Conservation (phyloP, 176 grass and related monocot species). For the Oryza meridionalis region DNA sequence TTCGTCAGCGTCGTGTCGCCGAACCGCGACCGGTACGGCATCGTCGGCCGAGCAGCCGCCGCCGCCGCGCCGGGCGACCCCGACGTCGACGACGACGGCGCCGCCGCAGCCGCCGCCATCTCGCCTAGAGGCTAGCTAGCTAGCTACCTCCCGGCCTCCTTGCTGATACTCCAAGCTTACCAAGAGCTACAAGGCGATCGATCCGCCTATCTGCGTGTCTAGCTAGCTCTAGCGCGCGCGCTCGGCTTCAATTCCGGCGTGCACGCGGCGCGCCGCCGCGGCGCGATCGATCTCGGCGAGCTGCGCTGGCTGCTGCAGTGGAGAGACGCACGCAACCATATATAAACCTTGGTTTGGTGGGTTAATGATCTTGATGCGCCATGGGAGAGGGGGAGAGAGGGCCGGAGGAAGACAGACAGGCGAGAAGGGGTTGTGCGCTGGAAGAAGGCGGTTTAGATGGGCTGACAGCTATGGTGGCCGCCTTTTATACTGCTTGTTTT, state of each 20-base stretch:
- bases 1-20: slow-evolving; percentile 95
- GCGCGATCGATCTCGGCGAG: neutral
- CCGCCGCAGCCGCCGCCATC: slow-evolving; percentile 32
- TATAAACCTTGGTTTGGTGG: slow-evolving; percentile 36
- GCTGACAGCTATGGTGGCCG: slow-evolving; percentile 41
- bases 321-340: neutral
- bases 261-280: slow-evolving; percentile 16
- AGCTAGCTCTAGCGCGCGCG: neutral
- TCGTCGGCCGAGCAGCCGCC: neutral
- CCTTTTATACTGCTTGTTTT: slow-evolving; percentile 27
- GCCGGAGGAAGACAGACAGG: slow-evolving; percentile 21
- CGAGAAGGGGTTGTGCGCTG: slow-evolving; percentile 45
- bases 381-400: neutral
- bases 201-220: neutral
- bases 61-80: slow-evolving; percentile 38
- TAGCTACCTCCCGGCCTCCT: neutral
- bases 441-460: slow-evolving; percentile 47
- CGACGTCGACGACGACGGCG: slow-evolving; percentile 20
- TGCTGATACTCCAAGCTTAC: neutral
- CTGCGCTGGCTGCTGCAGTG: neutral
- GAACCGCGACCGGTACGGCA: slow-evolving; percentile 67
- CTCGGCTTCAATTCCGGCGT: neutral
- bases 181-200: neutral
- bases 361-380: slow-evolving; percentile 44
- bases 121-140: neutral